These are phyloP conservation scores for Ceratonia siliqua DNA, from an alignment of 306 rosid genomes.

Conservation along the genomic window DNA sequence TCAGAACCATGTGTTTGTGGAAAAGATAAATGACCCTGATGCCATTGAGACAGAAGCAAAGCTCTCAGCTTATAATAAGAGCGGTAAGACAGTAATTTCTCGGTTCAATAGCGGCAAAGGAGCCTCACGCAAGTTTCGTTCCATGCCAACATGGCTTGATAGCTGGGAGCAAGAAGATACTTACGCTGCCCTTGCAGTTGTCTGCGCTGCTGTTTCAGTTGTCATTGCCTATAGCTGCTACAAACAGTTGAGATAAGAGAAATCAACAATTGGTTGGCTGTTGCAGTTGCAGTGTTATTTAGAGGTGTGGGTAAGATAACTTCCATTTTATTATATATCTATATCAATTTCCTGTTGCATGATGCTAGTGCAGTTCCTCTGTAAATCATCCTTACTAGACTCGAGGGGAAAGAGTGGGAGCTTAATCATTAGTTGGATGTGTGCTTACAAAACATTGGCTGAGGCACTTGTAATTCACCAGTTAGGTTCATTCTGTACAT, in stretches of 20 bases:
- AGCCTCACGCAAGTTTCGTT: slow-evolving; percentile 51
- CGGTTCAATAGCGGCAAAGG: slow-evolving; percentile 56
- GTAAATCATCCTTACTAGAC: slow-evolving; percentile 10
- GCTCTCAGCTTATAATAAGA: slow-evolving; percentile 45
- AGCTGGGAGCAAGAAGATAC: slow-evolving; percentile 95
- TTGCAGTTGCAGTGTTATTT: background rate
- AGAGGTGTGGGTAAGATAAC: slow-evolving; percentile 9
- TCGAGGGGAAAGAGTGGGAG: slow-evolving; percentile 16
- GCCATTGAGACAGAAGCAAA: slow-evolving; percentile 44
- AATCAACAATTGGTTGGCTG: slow-evolving; percentile 18
- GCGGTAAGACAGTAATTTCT: slow-evolving; percentile 42
- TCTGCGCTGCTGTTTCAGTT: slow-evolving; percentile 82
- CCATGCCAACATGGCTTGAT: slow-evolving; percentile 78
- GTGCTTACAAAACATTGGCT: slow-evolving; percentile 32
- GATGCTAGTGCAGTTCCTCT: slow-evolving; percentile 29
- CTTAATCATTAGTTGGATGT: slow-evolving; percentile 19
- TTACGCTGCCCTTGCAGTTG: slow-evolving; percentile 76
- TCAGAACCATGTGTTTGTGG: slow-evolving; percentile 44
- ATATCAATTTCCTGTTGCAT: slow-evolving; percentile 18
- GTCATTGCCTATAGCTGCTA: slow-evolving; percentile 81
- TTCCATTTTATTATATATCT: background rate
- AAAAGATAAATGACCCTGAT: slow-evolving; percentile 41
- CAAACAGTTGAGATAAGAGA: slow-evolving; percentile 57
- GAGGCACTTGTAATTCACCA: slow-evolving; percentile 23
- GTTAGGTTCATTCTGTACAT: slow-evolving; percentile 35